Base-by-base conservation (phyloP, 2,329 filamentous ascomycete genomes). In the Simplicillium aogashimaense region DNA sequence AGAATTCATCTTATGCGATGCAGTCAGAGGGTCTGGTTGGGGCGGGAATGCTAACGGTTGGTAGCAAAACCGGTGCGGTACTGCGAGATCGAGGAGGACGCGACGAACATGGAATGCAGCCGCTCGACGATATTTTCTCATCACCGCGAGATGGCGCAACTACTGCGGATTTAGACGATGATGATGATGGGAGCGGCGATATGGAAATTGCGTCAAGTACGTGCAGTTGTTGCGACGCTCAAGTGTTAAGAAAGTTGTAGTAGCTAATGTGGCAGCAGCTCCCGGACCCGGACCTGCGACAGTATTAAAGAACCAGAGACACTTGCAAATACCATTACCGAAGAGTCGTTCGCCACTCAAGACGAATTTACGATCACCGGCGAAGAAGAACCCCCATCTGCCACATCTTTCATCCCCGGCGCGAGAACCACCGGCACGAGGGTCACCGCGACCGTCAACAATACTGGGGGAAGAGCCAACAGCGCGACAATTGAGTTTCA, bases 41-140 rank as follows among this genome's bases (percentile, higher is more conserved):
- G 14, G 20, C 13, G 7, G 14, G n/a, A 17, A 5, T 2, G 29
- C 48, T 48, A 41, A 45, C 38, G 4, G 35, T 29, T 36, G 37
- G 15, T 49, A 95, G 90, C 51, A 94, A 94, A 73, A 98, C 92
- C 1, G 92, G 92, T 35, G 75, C 94, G 18, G 83, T 79, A 1
- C 63, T 97, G 28, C 77, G 79, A 53, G 86, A 95, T 53, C 78
- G 70, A 41, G 86, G 86, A 39, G 69, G 81, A 45, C 83, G 87
- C 64, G 90, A 97, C 63, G 88, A 94, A 58, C 72, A 95, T 70
- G 92, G 90, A 60, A 80, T 98, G 68, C 87, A 95, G 58, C 83
- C 86, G 29, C 74, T 95, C 43, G 85, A 90, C 29, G 78, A 78
- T 49, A 78, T 97, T 48, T 95, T 95, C 61, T 95, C 89, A 8